phyloP scores from a whole-genome alignment of 75 land plant species.

The Ceratopteris richardii region DNA sequence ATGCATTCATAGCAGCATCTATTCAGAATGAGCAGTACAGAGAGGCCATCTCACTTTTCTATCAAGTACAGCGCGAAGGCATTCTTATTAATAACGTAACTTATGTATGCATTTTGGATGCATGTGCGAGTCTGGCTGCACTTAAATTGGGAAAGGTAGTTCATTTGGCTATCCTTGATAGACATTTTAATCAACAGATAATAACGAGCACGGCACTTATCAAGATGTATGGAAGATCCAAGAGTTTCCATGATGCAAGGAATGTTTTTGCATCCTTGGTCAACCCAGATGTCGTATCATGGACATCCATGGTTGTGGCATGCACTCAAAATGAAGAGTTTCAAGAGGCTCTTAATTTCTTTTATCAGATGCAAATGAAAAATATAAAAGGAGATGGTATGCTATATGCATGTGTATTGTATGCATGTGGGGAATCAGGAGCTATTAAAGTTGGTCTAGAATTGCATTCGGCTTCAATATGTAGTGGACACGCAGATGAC shows the following conservation, averaged over 20 bases:
- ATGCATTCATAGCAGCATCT: conserved; percentile 15
- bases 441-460: neutral
- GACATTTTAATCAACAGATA: conserved; percentile 7
- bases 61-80: conserved; percentile 6
- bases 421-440: neutral
- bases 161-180: conserved; percentile 7
- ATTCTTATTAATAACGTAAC: conserved; percentile 7
- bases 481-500: neutral
- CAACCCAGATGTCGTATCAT: neutral
- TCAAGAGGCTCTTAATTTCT: neutral
- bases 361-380: neutral
- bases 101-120: conserved; percentile 11
- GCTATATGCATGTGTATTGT: neutral
- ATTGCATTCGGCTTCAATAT: neutral
- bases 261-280: neutral
- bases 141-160: conserved; percentile 7
- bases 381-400: neutral
- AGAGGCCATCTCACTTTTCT: conserved; percentile 10
- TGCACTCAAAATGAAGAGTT: neutral
- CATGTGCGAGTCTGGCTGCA: conserved; percentile 10
- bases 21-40: conserved; percentile 13
- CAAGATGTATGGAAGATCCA: conserved; percentile 56
- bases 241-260: conserved; percentile 8
- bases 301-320: neutral
- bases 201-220: conserved; percentile 17